Evolutionary conservation across 768 basidiomycete genomes (phyloP).

Genomic region (Lactarius deliciosus): DNA sequence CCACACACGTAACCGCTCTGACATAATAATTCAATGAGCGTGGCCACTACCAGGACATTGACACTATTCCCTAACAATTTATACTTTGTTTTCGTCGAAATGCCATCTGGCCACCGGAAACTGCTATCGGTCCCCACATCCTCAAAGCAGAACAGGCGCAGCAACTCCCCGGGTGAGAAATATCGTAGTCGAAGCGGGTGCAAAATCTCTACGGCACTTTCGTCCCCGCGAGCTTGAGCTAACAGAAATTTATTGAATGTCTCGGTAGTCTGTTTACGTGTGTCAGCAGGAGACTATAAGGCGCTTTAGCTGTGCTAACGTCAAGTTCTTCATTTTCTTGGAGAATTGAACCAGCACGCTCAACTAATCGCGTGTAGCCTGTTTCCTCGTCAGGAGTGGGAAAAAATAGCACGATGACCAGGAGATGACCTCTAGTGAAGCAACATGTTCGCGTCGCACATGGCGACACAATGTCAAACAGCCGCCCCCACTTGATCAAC

Average conservation of each 20-base stretch:
- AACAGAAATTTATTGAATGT: constrained; percentile 57
- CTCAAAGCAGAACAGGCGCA: constrained; percentile 65
- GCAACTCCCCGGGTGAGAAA: constrained; percentile 70
- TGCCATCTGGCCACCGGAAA: constrained; percentile 62
- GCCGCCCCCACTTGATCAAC: constrained; percentile 68
- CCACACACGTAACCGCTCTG: constrained; percentile 1
- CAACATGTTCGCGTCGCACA: constrained; percentile 66
- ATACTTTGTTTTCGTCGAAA: constrained; percentile 71
- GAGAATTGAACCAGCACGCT: constrained; percentile 74
- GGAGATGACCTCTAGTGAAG: constrained; percentile 66
- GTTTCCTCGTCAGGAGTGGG: constrained; percentile 10
- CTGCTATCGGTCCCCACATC: constrained; percentile 24
- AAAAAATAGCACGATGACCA: neutral
- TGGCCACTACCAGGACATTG: constrained; percentile 69
- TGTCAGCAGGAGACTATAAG: constrained; percentile 2
- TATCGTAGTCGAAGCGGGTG: constrained; percentile 66
- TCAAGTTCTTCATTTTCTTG: constrained; percentile 68
- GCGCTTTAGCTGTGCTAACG: constrained; percentile 41
- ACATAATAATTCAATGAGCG: constrained; percentile 58
- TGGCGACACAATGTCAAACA: constrained; percentile 78
- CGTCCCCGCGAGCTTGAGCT: constrained; percentile 42
- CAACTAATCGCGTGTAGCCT: constrained; percentile 78
- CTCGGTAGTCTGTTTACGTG: constrained; percentile 50
- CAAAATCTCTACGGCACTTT: constrained; percentile 53
- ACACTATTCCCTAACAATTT: constrained; percentile 81